phyloP scores from a whole-genome alignment of 805 yeast genomes.

The Candida nitratophila region DNA sequence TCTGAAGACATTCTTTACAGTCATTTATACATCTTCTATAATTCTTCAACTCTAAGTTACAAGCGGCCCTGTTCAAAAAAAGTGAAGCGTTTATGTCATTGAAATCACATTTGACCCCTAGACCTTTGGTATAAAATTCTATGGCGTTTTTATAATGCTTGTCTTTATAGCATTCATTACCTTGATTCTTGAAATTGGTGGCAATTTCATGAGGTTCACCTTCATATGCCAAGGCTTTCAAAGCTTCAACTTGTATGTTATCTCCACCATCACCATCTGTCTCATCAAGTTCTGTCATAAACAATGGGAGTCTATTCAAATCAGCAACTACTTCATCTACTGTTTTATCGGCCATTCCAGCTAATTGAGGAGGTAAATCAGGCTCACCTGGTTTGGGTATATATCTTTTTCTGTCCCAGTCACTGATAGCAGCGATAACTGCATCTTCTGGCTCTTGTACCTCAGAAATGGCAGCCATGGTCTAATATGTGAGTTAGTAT shows the following conservation, averaged over 20 bases:
- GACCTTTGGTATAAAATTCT: conserved; percentile 70
- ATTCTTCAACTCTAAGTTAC: conserved; percentile 79
- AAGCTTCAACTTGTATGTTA: conserved; percentile 73
- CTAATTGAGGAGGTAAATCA: conserved; percentile 74
- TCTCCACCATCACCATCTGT: conserved; percentile 73
- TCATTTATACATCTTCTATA: conserved; percentile 83
- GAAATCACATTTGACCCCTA: conserved; percentile 61
- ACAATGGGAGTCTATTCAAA: conserved; percentile 80
- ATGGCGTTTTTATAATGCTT: conserved; percentile 73
- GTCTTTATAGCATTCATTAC: conserved; percentile 75
- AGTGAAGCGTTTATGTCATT: conserved; percentile 52
- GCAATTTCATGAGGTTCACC: conserved; percentile 95
- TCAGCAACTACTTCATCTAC: conserved; percentile 73
- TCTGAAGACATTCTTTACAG: conserved; percentile 60
- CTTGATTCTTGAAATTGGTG: conserved; percentile 82
- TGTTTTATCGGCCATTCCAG: conserved; percentile 52
- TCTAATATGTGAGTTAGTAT: not conserved
- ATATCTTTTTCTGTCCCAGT: conserved; percentile 25
- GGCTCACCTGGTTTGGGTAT: conserved; percentile 50
- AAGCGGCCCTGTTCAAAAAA: conserved; percentile 80
- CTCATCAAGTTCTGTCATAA: conserved; percentile 83
- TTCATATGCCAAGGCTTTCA: conserved; percentile 86
- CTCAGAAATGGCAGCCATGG: conserved; percentile 26
- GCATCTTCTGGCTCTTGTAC: conserved; percentile 11
- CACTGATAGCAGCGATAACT: conserved; percentile 15